Evolutionary conservation across 768 basidiomycete species (phyloP).

Genomic region (Pleurotus citrinopileatus): DNA sequence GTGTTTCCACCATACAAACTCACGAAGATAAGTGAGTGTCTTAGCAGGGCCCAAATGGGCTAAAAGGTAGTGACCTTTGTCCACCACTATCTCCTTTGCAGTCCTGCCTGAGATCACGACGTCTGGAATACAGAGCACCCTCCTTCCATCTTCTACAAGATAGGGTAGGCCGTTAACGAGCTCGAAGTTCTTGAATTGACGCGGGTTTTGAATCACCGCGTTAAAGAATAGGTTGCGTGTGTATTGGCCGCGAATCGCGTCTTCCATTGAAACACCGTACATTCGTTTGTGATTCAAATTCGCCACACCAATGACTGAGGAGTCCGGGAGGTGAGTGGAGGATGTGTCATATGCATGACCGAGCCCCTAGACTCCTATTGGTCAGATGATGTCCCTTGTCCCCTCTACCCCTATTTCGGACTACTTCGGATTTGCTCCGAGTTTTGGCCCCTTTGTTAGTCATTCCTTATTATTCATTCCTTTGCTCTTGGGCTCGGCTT

Average conservation of each 20-base stretch:
- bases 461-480: no score
- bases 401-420: no score
- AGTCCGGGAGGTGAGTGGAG: no score
- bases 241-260: conserved; percentile 13
- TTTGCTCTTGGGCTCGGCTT: no score
- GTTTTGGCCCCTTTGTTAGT: no score
- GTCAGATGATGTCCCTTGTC: no score
- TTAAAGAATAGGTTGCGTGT: conserved; percentile 20
- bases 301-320: no score
- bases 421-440: no score
- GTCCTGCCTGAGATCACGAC: conserved; percentile 8
- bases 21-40: conserved; percentile 24
- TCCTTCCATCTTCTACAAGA: conserved; percentile 10
- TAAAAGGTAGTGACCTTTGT: conserved; percentile 19
- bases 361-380: no score
- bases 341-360: no score
- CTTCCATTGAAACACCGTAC: no score
- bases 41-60: conserved; percentile 29
- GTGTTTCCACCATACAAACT: conserved; percentile 18
- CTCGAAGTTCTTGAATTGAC: conserved; percentile 17
- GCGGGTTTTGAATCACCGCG: conserved; percentile 13
- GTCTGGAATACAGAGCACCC: conserved; percentile 18
- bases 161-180: conserved; percentile 14
- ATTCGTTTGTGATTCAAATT: no score
- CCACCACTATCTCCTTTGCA: conserved; percentile 25